These are phyloP conservation scores for Aureobasidium uvarum DNA, from an alignment of 2,329 filamentous ascomycete genomes.

Conservation along the genomic window DNA sequence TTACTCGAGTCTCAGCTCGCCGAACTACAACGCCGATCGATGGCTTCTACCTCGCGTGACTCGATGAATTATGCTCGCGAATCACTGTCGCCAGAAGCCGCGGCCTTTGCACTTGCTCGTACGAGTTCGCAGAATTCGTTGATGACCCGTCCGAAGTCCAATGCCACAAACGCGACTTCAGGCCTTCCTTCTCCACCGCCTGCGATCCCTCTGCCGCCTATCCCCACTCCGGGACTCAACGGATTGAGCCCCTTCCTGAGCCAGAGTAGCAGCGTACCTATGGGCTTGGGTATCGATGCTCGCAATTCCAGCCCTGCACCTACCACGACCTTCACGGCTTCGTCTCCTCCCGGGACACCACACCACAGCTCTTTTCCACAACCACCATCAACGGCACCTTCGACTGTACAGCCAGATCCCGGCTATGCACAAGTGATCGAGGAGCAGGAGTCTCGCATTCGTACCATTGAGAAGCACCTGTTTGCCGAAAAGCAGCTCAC, in stretches of 20 bases:
- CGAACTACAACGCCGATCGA: conserved; percentile 45
- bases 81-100: conserved; percentile 48
- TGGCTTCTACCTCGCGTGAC: conserved; percentile 34
- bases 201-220: conserved; percentile 89
- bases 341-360: conserved; percentile 42
- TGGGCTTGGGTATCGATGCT: conserved; percentile 34
- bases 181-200: conserved; percentile 92
- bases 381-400: conserved; percentile 46
- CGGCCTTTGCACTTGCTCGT: conserved; percentile 48
- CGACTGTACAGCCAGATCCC: conserved; percentile 49
- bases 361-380: conserved; percentile 31
- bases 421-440: conserved; percentile 75
- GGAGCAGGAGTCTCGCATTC: conserved; percentile 91
- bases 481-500: conserved; percentile 96
- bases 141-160: conserved; percentile 42
- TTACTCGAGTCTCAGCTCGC: conserved; percentile 70
- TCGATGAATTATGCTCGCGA: conserved; percentile 37
- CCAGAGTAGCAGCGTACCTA: background rate
- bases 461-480: conserved; percentile 94
- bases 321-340: conserved; percentile 6
- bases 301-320: conserved; percentile 57
- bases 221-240: conserved; percentile 58
- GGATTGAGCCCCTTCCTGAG: conserved; percentile 12
- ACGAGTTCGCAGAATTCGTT: conserved; percentile 39
- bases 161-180: conserved; percentile 70